Conservation (phyloP, 345 rosid species). For the Raphanus sativus region DNA sequence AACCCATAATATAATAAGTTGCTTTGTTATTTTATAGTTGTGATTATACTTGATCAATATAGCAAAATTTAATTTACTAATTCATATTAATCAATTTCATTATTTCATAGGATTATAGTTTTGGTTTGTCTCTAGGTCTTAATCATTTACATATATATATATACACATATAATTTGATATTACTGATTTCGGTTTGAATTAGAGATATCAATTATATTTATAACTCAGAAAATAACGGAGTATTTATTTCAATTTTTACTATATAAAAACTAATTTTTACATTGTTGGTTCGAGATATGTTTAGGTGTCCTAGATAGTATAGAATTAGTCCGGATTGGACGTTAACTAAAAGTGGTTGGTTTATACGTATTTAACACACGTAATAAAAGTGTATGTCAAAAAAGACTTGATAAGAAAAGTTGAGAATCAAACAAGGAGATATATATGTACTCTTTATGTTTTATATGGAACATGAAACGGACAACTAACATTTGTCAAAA, state of each 20-base stretch:
- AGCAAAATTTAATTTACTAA: background rate
- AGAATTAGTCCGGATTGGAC: background rate
- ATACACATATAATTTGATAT: background rate
- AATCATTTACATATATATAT: no score
- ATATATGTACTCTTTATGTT: constrained; percentile 14
- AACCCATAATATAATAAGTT: background rate
- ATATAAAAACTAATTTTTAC: background rate
- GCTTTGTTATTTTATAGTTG: background rate
- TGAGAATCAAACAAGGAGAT: constrained; percentile 2
- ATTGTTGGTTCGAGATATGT: background rate
- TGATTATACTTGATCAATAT: background rate
- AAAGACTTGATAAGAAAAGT: background rate
- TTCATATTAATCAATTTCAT: background rate
- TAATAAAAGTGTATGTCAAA: background rate
- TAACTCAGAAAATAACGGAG: background rate
- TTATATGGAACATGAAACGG: constrained; percentile 6
- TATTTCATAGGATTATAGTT: background rate
- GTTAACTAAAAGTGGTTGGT: background rate
- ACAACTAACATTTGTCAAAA: constrained; percentile 27
- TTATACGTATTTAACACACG: background rate
- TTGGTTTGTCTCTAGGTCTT: background rate
- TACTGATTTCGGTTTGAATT: background rate
- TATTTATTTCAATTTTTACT: background rate
- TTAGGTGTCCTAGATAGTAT: background rate
- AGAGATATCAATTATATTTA: background rate